Conservation (phyloP, 2,329 filamentous ascomycete species). For the Verticillium albo-atrum region DNA sequence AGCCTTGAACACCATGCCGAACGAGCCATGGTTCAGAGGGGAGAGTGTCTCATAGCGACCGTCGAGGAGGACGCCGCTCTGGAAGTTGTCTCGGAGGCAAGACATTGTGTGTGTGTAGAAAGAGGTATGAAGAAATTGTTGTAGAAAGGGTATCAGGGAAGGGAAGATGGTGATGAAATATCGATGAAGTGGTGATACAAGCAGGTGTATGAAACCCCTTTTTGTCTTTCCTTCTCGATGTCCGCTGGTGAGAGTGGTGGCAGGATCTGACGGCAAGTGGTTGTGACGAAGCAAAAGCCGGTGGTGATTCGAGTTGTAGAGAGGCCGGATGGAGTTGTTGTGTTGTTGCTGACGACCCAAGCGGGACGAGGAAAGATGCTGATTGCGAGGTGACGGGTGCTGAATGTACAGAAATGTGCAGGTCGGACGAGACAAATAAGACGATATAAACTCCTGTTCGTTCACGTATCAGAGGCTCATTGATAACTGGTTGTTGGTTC, state of each 20-base stretch:
- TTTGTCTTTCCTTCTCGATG: neutral
- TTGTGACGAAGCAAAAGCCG: neutral
- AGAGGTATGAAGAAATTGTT: constrained; percentile 19
- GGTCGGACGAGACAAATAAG: constrained; percentile 9
- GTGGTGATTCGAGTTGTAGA: neutral
- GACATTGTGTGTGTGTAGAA: constrained; percentile 52
- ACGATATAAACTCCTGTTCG: constrained; percentile 18
- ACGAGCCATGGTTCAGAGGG: constrained; percentile 96
- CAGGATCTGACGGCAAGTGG: no score
- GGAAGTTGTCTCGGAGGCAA: constrained; percentile 81
- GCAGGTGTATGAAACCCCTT: constrained; percentile 1
- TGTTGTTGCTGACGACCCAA: neutral
- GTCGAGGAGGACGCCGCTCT: constrained; percentile 73
- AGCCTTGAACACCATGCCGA: constrained; percentile 97
- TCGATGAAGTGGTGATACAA: constrained; percentile 5
- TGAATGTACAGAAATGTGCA: constrained; percentile 2
- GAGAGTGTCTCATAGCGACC: constrained; percentile 89
- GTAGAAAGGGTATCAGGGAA: constrained; percentile 9
- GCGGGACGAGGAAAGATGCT: neutral
- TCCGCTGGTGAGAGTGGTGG: neutral
- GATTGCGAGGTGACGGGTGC: neutral
- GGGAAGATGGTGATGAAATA: constrained; percentile 2
- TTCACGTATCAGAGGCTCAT: constrained; percentile 36
- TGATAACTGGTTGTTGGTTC: constrained; percentile 14
- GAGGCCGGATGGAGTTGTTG: neutral